These are phyloP conservation scores for Stromatinia cepivora DNA, from an alignment of 2,329 filamentous ascomycete species.

Conservation along the genomic window DNA sequence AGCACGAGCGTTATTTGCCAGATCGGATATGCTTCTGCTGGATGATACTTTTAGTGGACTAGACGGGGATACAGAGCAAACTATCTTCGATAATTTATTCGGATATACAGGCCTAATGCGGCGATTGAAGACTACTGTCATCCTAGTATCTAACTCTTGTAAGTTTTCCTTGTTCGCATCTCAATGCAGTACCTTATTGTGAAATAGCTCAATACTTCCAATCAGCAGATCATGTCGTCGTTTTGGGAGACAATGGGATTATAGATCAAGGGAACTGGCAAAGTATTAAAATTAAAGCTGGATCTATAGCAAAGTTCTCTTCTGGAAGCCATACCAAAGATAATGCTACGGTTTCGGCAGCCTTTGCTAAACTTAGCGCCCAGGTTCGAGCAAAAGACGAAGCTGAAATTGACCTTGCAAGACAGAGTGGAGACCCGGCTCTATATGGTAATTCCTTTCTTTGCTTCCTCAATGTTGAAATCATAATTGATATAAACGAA, in stretches of 20 bases:
- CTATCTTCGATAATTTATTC: conserved; percentile 47
- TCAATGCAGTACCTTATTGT: conserved; percentile 12
- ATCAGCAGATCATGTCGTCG: conserved; percentile 46
- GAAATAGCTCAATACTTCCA: conserved; percentile 41
- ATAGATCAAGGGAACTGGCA: conserved; percentile 4
- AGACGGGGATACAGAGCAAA: conserved; percentile 47
- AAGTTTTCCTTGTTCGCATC: conserved; percentile 30
- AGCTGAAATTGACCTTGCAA: conserved; percentile 31
- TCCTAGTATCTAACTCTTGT: conserved; percentile 48
- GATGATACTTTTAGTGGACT: conserved; percentile 51
- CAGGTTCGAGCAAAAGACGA: conserved; percentile 30
- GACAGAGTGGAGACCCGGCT: conserved; percentile 31
- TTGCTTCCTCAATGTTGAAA: not conserved
- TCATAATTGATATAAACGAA: not conserved
- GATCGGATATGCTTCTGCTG: conserved; percentile 45
- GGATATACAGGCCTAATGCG: conserved; percentile 46
- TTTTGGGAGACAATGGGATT: conserved; percentile 31
- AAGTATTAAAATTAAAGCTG: not conserved
- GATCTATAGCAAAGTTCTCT: not conserved
- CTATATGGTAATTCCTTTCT: conserved; percentile 31
- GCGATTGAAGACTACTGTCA: conserved; percentile 43
- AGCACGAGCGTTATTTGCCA: conserved; percentile 50
- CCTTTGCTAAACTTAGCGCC: conserved; percentile 26
- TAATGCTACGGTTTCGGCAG: conserved; percentile 25
- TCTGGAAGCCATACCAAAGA: not conserved